Conservation (phyloP, 306 rosid genomes). For the Cajanus cajan region DNA sequence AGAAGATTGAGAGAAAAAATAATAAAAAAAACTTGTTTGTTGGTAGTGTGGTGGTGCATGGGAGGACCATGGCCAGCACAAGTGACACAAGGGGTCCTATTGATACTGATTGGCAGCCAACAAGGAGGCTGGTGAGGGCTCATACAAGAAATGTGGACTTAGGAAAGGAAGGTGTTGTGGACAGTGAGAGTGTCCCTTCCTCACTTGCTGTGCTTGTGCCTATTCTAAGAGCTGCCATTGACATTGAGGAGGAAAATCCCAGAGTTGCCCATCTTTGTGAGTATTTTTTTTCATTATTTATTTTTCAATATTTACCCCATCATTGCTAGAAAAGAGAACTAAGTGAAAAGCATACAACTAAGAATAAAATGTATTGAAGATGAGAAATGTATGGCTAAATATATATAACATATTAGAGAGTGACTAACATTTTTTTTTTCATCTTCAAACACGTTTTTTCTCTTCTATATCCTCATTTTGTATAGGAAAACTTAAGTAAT, state of each 20-base stretch:
- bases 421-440: no score
- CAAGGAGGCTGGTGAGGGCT: slow-evolving; percentile 48
- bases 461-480: no score
- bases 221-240: slow-evolving; percentile 78
- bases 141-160: slow-evolving; percentile 50
- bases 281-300: slow-evolving; percentile 1
- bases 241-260: slow-evolving; percentile 58
- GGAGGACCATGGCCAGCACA: slow-evolving; percentile 64
- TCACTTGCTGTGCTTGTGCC: slow-evolving; percentile 68
- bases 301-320: neutral
- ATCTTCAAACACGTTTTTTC: no score
- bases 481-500: no score
- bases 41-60: slow-evolving; percentile 7
- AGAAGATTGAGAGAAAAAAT: neutral
- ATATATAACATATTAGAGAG: no score
- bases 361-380: no score
- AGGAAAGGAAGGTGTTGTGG: slow-evolving; percentile 35
- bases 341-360: no score
- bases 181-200: slow-evolving; percentile 69
- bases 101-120: slow-evolving; percentile 40
- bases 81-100: slow-evolving; percentile 61
- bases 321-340: neutral
- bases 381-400: no score
- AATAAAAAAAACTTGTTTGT: neutral
- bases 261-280: slow-evolving; percentile 94